phyloP scores from a whole-genome alignment of 371 early-diverging fungal genomes.

The Modicella reniformis region DNA sequence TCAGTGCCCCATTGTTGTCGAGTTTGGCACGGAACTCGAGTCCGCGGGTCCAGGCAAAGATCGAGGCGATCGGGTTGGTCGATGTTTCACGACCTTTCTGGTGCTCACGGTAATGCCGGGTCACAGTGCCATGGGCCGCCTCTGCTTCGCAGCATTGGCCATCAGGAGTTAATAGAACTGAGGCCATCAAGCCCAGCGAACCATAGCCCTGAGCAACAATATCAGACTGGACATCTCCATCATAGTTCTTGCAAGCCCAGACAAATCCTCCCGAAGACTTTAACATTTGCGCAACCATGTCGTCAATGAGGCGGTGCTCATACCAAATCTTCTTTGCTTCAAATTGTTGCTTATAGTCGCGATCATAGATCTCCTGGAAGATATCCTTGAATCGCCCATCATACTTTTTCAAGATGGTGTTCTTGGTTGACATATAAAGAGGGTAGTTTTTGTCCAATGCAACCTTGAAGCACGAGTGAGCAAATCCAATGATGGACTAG shows the following conservation, averaged over 20 bases:
- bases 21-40: conserved; percentile 90
- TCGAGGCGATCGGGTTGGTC: conserved; percentile 95
- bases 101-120: conserved; percentile 94
- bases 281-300: conserved; percentile 96
- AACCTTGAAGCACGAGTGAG: conserved; percentile 91
- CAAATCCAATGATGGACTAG: conserved; percentile 87
- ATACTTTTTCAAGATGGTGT: conserved; percentile 93
- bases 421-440: conserved; percentile 93
- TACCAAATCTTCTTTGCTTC: conserved; percentile 85
- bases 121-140: conserved; percentile 96
- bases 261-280: conserved; percentile 93
- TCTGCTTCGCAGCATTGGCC: conserved; percentile 92
- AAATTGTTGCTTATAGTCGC: conserved; percentile 71
- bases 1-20: conserved; percentile 78
- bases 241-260: conserved; percentile 95
- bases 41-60: conserved; percentile 96
- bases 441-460: conserved; percentile 88
- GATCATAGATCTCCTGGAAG: conserved; percentile 87
- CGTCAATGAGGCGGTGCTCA: conserved; percentile 94
- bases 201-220: conserved; percentile 92
- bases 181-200: conserved; percentile 92
- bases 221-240: conserved; percentile 94
- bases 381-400: conserved; percentile 97
- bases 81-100: conserved; percentile 87
- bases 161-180: conserved; percentile 90